These are phyloP conservation scores for Penicillium sp. DNA, from an alignment of 2,329 filamentous ascomycete genomes.

Conservation along the genomic window DNA sequence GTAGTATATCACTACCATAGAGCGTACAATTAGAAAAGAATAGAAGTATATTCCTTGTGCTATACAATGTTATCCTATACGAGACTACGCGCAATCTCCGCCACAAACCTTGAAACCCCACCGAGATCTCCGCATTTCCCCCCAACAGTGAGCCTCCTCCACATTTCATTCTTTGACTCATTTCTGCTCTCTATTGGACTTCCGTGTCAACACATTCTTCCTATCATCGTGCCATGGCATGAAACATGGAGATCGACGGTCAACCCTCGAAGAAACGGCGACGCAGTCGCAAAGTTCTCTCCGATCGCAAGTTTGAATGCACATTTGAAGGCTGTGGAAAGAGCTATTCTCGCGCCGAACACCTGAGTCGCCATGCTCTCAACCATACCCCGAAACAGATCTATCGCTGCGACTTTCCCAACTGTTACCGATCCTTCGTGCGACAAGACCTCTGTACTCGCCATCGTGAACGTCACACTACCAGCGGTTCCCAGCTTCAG, in stretches of 20 bases:
- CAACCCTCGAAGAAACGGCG: slow-evolving; percentile 42
- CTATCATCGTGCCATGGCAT: slow-evolving; percentile 6
- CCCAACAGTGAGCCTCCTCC: slow-evolving; percentile 2
- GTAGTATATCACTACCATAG: too few species aligned
- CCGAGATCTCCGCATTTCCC: slow-evolving; percentile 11
- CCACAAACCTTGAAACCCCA: slow-evolving; percentile 1
- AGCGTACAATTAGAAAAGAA: too few species aligned
- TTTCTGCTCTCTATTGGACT: background rate
- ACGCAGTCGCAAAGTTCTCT: slow-evolving; percentile 45
- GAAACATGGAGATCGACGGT: slow-evolving; percentile 14
- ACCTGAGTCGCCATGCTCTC: slow-evolving; percentile 81
- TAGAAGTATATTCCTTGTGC: too few species aligned
- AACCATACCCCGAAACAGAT: slow-evolving; percentile 90
- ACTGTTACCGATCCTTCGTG: slow-evolving; percentile 87
- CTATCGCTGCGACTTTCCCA: slow-evolving; percentile 87
- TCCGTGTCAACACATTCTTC: background rate
- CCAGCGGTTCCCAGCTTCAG: slow-evolving; percentile 53
- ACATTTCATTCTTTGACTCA: background rate
- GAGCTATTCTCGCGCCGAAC: slow-evolving; percentile 93
- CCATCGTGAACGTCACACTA: slow-evolving; percentile 76
- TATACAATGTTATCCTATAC: too few species aligned
- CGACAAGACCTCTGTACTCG: slow-evolving; percentile 88
- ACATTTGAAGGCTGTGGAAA: slow-evolving; percentile 85
- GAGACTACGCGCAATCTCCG: background rate
- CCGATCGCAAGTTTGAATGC: slow-evolving; percentile 68